Conservation (phyloP, 306 rosid genomes). For the Boehmeria nivea region DNA sequence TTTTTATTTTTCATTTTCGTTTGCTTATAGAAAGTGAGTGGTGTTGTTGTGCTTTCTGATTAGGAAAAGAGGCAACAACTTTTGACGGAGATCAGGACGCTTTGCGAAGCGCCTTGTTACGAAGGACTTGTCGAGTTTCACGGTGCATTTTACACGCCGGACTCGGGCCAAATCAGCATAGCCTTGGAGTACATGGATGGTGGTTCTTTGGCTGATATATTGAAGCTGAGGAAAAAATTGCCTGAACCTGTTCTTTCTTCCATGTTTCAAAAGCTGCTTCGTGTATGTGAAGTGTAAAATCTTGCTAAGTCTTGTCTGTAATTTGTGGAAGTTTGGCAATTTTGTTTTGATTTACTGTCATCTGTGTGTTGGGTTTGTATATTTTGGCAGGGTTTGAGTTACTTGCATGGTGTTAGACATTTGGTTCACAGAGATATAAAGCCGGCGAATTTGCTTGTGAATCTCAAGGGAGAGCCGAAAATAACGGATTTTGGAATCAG, state of each 20-base stretch:
- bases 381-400: conserved; percentile 70
- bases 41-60: background rate
- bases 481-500: conserved; percentile 96
- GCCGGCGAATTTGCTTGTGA: conserved; percentile 89
- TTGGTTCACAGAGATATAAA: conserved; percentile 95
- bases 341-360: conserved; percentile 7
- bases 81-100: conserved; percentile 89
- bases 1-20: too few species aligned
- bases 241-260: conserved; percentile 83
- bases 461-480: conserved; percentile 95
- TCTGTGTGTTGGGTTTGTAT: background rate
- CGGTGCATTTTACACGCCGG: conserved; percentile 97
- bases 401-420: conserved; percentile 86
- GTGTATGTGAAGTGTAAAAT: conserved; percentile 34
- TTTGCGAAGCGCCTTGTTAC: conserved; percentile 89
- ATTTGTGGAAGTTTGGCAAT: background rate
- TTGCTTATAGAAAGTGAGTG: background rate
- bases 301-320: background rate
- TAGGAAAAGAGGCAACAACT: conserved; percentile 98
- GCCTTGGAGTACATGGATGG: conserved; percentile 99
- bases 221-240: conserved; percentile 49
- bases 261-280: conserved; percentile 88
- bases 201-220: conserved; percentile 88
- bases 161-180: conserved; percentile 95
- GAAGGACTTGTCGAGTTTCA: conserved; percentile 95